Evolutionary conservation across 305 asterid species (phyloP).

Genomic region (Withania somnifera): DNA sequence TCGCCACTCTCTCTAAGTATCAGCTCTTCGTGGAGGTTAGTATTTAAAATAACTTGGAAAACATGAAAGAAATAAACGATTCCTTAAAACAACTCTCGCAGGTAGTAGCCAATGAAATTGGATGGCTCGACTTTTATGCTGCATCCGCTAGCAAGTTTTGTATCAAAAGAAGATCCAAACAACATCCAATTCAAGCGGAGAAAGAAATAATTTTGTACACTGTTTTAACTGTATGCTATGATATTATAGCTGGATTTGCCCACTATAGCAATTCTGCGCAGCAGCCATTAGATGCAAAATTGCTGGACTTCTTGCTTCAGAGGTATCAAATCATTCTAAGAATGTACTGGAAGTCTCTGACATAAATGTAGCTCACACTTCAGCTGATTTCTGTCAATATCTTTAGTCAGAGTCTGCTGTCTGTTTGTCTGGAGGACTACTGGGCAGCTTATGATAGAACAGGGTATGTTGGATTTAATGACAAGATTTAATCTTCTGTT

Average conservation of each 20-base stretch:
- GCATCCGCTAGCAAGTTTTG: slow-evolving; percentile 19
- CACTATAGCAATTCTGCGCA: slow-evolving; percentile 54
- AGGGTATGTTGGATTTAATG: slow-evolving; percentile 31
- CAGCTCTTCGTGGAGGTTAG: slow-evolving; percentile 82
- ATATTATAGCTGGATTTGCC: slow-evolving; percentile 65
- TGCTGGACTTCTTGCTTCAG: slow-evolving; percentile 56
- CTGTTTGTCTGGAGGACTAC: slow-evolving; percentile 56
- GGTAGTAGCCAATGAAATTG: slow-evolving; percentile 66
- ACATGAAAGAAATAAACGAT: neutral
- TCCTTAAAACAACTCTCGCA: slow-evolving; percentile 2
- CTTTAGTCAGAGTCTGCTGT: slow-evolving; percentile 55
- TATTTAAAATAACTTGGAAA: neutral
- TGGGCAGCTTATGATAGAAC: slow-evolving; percentile 58
- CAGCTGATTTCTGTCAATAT: slow-evolving; percentile 15
- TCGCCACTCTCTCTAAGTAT: slow-evolving; percentile 47
- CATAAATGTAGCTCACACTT: neutral
- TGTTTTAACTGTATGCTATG: slow-evolving; percentile 60
- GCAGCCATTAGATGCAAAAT: slow-evolving; percentile 38
- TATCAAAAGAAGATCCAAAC: slow-evolving; percentile 47
- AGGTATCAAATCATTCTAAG: slow-evolving; percentile 28
- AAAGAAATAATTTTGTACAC: slow-evolving; percentile 47
- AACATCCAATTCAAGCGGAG: slow-evolving; percentile 57
- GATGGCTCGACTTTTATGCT: slow-evolving; percentile 78
- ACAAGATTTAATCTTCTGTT: neutral
- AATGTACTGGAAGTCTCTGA: neutral